These are phyloP conservation scores for Leishmania tropica DNA, from an alignment of 208 protist genomes.

Conservation along the genomic window DNA sequence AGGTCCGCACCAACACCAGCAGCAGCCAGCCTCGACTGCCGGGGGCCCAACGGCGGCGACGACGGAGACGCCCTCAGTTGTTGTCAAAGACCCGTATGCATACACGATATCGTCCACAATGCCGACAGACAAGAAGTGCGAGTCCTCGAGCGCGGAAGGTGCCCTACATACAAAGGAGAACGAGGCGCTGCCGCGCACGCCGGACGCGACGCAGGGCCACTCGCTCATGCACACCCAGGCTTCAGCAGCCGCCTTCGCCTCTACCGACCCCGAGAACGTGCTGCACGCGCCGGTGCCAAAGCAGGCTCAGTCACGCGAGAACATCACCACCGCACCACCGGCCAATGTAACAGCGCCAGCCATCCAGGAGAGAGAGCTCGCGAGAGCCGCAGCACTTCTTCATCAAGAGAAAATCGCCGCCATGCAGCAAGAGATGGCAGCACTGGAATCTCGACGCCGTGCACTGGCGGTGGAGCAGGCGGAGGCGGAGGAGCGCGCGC, in stretches of 20 bases:
- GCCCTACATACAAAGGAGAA: not conserved
- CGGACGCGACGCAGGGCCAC: not conserved
- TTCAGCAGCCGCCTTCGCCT: not conserved
- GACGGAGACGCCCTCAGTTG: not conserved
- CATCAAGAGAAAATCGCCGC: slow-evolving; percentile 41
- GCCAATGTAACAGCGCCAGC: not conserved
- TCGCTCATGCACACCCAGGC: not conserved
- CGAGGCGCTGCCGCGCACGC: not conserved
- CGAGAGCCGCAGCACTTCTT: slow-evolving; percentile 16
- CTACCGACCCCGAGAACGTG: not conserved
- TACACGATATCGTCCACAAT: not conserved
- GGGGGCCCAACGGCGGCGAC: not conserved
- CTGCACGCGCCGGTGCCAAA: not conserved
- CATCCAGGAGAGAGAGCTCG: slow-evolving; percentile 13
- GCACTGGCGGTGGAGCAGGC: slow-evolving; percentile 33
- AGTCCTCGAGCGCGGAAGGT: not conserved
- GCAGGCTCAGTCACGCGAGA: not conserved
- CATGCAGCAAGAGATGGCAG: slow-evolving; percentile 37
- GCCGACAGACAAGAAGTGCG: not conserved
- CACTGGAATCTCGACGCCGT: slow-evolving; percentile 31
- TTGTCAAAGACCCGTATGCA: not conserved
- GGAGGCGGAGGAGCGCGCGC: slow-evolving; percentile 45
- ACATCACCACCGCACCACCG: not conserved
- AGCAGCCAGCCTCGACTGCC: not conserved
- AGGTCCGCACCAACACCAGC: not conserved